A percentile compares a stretch with the other conserved stretches of the same genome.
phyloP scores from a whole-genome alignment of 305 asterid genomes.

The Plantago lanceolata region DNA sequence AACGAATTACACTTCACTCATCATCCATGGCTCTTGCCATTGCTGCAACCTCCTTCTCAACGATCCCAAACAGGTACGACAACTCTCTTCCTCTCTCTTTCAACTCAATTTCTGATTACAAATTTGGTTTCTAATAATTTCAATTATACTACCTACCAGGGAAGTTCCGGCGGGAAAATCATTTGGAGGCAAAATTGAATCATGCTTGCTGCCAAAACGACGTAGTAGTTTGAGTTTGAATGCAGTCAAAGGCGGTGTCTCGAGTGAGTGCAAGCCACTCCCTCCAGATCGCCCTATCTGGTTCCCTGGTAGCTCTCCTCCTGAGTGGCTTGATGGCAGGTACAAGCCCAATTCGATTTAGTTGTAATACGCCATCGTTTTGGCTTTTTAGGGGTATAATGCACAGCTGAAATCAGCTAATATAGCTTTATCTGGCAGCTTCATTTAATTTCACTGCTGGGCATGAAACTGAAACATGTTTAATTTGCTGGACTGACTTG shows the following conservation, averaged over 20 bases:
- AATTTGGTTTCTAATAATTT: background rate
- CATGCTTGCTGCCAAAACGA: constrained; percentile 22
- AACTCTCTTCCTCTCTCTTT: too few species aligned
- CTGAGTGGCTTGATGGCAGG: constrained; percentile 92
- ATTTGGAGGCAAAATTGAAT: constrained; percentile 23
- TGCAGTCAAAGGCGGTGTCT: constrained; percentile 58
- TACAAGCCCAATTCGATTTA: background rate
- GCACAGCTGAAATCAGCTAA: background rate
- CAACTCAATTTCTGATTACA: background rate
- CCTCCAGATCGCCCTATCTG: constrained; percentile 88
- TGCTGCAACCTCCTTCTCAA: constrained; percentile 46
- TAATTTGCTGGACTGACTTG: too few species aligned
- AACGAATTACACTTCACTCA: too few species aligned
- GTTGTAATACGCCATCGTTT: background rate
- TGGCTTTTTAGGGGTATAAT: too few species aligned
- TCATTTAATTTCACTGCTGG: too few species aligned
- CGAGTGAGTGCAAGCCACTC: constrained; percentile 73
- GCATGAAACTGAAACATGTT: too few species aligned
- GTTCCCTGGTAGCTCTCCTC: constrained; percentile 89
- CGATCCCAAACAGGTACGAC: constrained; percentile 42
- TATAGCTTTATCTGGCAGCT: background rate
- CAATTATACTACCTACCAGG: constrained; percentile 25
- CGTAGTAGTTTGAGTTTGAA: constrained; percentile 24
- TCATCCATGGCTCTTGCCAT: constrained; percentile 50
- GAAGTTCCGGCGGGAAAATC: constrained; percentile 20